These are phyloP conservation scores for Lolium rigidum DNA, from an alignment of 176 grass and related monocot species.

Conservation along the genomic window DNA sequence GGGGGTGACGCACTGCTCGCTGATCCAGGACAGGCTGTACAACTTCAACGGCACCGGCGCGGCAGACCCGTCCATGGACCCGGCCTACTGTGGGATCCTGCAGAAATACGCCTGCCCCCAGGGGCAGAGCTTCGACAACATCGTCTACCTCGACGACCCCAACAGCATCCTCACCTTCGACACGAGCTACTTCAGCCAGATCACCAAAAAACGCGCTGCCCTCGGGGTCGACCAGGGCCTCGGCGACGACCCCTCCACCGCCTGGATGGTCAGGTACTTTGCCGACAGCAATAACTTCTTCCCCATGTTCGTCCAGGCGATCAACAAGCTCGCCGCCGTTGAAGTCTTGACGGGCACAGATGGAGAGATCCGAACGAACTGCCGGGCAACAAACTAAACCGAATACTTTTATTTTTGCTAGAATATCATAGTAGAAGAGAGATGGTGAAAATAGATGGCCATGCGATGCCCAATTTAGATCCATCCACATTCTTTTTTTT, in stretches of 20 bases:
- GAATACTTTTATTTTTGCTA: background rate
- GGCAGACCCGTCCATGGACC: constrained; percentile 70
- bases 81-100: constrained; percentile 46
- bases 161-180: constrained; percentile 57
- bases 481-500: constrained; percentile 22
- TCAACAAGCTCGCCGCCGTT: constrained; percentile 70
- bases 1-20: constrained; percentile 82
- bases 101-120: constrained; percentile 47
- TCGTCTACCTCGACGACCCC: constrained; percentile 72
- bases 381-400: constrained; percentile 59
- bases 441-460: constrained; percentile 17
- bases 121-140: constrained; percentile 46
- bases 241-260: constrained; percentile 43
- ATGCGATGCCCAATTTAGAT: background rate
- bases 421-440: constrained; percentile 14
- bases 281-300: constrained; percentile 49
- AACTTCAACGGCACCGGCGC: constrained; percentile 61
- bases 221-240: constrained; percentile 73
- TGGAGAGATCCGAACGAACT: constrained; percentile 68
- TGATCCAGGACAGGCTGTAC: constrained; percentile 62
- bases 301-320: constrained; percentile 58
- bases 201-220: constrained; percentile 54
- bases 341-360: constrained; percentile 68
- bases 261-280: constrained; percentile 54
- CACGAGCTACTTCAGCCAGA: constrained; percentile 70